Conservation (phyloP, 2,329 filamentous ascomycete species). For the Dothistroma pini region DNA sequence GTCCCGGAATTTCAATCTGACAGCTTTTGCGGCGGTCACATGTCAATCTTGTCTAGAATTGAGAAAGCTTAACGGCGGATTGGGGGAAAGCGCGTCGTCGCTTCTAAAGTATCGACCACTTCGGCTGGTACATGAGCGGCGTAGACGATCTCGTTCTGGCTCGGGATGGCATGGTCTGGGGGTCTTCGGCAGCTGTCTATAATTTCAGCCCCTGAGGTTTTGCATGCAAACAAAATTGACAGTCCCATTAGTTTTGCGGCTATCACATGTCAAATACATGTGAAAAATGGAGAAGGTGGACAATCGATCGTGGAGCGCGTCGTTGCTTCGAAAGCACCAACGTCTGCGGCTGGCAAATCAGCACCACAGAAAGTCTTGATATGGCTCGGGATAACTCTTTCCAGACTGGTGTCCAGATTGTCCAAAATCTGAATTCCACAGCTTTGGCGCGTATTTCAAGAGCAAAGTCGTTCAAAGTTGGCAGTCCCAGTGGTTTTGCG, state of each 20-base stretch:
- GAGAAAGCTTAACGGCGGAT: not conserved
- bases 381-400: not conserved
- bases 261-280: not conserved
- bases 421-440: not conserved
- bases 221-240: too few species aligned
- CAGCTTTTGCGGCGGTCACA: too few species aligned
- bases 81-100: not conserved
- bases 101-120: not conserved
- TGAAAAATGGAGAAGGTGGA: not conserved
- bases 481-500: not conserved
- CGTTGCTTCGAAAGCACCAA: not conserved
- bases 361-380: not conserved
- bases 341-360: not conserved
- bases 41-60: not conserved
- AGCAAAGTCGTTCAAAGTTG: too few species aligned
- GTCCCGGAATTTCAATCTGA: too few species aligned
- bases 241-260: too few species aligned
- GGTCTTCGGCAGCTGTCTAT: too few species aligned
- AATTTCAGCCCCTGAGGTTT: too few species aligned
- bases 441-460: not conserved
- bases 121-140: not conserved
- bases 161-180: not conserved
- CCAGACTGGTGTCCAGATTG: not conserved
- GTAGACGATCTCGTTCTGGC: not conserved
- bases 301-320: not conserved